A percentile compares a stretch with the other conserved stretches of the same genome.
These are phyloP conservation scores for Phaeotremella skinneri DNA, from an alignment of 768 basidiomycete genomes.

Conservation along the genomic window DNA sequence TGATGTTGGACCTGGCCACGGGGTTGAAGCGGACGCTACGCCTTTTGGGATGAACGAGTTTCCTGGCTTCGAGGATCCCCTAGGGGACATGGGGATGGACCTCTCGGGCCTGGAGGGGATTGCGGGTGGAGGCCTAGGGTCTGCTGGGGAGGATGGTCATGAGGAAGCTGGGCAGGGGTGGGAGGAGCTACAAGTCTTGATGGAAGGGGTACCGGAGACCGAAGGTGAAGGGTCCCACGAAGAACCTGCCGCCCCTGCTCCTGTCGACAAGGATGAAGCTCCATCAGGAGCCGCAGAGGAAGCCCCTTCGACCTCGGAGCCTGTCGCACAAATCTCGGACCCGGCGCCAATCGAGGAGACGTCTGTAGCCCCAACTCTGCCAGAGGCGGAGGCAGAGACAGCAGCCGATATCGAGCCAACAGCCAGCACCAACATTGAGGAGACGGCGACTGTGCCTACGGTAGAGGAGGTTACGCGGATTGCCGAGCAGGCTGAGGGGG, in stretches of 20 bases:
- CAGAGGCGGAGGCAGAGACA: neutral
- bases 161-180: constrained; percentile 28
- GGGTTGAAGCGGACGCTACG: neutral
- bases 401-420: neutral
- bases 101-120: constrained; percentile 26
- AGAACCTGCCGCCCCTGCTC: neutral
- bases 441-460: neutral
- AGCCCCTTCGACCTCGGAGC: too few species aligned
- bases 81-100: constrained; percentile 20
- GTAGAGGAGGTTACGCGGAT: neutral
- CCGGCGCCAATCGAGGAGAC: too few species aligned
- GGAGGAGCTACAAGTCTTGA: constrained; percentile 36
- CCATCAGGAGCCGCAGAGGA: too few species aligned
- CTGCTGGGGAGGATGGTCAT: constrained; percentile 13
- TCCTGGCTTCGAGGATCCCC: constrained; percentile 21
- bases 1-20: neutral
- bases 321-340: too few species aligned
- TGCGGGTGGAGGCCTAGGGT: constrained; percentile 16
- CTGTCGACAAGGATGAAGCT: neutral
- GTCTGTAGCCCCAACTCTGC: too few species aligned
- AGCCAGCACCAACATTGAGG: neutral
- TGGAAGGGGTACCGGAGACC: constrained; percentile 19
- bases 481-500: constrained; percentile 15
- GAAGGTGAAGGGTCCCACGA: too few species aligned
- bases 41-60: constrained; percentile 26